These are phyloP conservation scores for Cryptococcus wingfieldii DNA, from an alignment of 1,284 basidiomycete genomes.

Conservation along the genomic window DNA sequence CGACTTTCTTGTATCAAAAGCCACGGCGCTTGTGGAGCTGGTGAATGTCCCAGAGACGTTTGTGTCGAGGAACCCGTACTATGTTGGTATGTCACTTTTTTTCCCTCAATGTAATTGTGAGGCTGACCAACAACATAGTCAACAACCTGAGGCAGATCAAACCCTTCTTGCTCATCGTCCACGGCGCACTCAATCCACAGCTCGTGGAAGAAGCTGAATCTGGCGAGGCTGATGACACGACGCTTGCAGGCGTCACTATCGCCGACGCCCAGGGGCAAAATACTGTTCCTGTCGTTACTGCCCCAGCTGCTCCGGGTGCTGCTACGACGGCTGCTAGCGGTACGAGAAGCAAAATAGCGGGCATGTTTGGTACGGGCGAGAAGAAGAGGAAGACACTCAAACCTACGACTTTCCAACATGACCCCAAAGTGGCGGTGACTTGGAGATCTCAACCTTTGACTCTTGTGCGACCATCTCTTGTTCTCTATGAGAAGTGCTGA, in stretches of 20 bases:
- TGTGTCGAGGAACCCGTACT: slow-evolving; percentile 15
- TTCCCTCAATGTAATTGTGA: too few relatives aligned
- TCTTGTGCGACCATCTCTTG: slow-evolving; percentile 9
- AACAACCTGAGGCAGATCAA: slow-evolving; percentile 27
- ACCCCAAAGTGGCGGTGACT: slow-evolving; percentile 15
- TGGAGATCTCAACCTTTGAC: slow-evolving; percentile 2
- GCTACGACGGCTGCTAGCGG: neutral
- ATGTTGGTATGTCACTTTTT: slow-evolving; percentile 14
- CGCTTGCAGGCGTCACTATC: neutral
- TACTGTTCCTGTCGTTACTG: too few relatives aligned
- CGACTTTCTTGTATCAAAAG: slow-evolving; percentile 15
- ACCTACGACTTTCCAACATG: slow-evolving; percentile 17
- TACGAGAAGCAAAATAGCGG: neutral
- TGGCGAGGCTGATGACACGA: neutral
- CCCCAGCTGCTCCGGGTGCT: too few relatives aligned
- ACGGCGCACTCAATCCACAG: slow-evolving; percentile 6
- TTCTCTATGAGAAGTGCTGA: neutral
- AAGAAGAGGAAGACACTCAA: neutral
- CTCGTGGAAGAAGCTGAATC: neutral
- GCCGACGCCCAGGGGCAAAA: neutral
- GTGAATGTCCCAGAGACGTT: slow-evolving; percentile 24
- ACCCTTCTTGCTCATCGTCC: slow-evolving; percentile 24
- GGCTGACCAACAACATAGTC: slow-evolving; percentile 4
- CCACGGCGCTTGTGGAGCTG: slow-evolving; percentile 24
- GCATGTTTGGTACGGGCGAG: neutral